A percentile compares a stretch with the other conserved stretches of the same genome.
Evolutionary conservation across 208 protist genomes (phyloP).

Genomic region (Leishmania martiniquensis): DNA sequence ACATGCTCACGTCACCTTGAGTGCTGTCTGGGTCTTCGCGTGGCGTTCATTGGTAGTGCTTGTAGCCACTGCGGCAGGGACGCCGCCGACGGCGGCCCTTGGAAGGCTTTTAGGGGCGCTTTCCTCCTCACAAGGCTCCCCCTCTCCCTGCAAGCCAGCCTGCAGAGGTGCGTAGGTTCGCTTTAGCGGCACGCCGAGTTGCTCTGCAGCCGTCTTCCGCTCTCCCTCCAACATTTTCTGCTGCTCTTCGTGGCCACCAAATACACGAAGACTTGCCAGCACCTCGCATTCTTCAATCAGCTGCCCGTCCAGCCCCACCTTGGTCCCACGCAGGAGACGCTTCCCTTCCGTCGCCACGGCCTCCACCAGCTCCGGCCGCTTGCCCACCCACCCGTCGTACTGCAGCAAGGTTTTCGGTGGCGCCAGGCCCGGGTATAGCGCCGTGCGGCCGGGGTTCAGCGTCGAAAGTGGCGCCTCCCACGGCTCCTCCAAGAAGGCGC

Average conservation of each 20-base stretch:
- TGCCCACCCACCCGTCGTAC: slow-evolving; percentile 82
- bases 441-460: slow-evolving; percentile 65
- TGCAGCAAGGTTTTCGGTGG: slow-evolving; percentile 69
- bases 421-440: slow-evolving; percentile 79
- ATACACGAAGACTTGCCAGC: slow-evolving; percentile 59
- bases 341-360: slow-evolving; percentile 73
- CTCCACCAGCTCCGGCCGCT: slow-evolving; percentile 77
- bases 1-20: not conserved
- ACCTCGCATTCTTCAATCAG: slow-evolving; percentile 62
- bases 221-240: slow-evolving; percentile 57
- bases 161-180: slow-evolving; percentile 35
- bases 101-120: not conserved
- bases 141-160: slow-evolving; percentile 36
- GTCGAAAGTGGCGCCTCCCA: slow-evolving; percentile 76
- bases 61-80: not conserved
- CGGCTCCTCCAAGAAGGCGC: slow-evolving; percentile 74
- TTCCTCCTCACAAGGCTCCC: not conserved
- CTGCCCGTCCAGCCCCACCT: slow-evolving; percentile 68
- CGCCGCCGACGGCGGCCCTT: not conserved
- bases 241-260: slow-evolving; percentile 56
- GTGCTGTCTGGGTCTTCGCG: not conserved
- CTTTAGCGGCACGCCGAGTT: slow-evolving; percentile 24
- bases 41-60: not conserved
- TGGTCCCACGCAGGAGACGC: slow-evolving; percentile 60
- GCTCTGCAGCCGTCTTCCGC: slow-evolving; percentile 38